phyloP scores from a whole-genome alignment of 805 yeast genomes.

The Debaryomyces tyrocola region DNA sequence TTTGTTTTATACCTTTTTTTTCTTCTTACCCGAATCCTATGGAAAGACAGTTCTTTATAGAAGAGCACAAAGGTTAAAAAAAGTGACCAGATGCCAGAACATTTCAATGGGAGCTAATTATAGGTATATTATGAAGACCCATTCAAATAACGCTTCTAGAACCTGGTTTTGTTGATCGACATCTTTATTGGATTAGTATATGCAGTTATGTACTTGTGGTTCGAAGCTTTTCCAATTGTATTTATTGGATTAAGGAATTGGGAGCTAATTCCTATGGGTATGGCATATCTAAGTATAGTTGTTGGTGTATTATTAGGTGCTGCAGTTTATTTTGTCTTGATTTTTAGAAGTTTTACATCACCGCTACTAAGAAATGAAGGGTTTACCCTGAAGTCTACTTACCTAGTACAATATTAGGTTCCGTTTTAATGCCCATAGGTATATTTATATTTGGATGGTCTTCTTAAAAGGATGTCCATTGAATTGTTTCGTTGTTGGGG shows the following conservation, averaged over 20 bases:
- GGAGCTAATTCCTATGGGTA: conserved; percentile 47
- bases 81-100: too few relatives aligned
- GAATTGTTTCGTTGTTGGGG: conserved; percentile 52
- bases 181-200: conserved; percentile 52
- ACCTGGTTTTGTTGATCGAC: conserved; percentile 56
- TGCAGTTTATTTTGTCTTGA: conserved; percentile 22
- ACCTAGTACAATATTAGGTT: conserved; percentile 41
- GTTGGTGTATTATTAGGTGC: conserved; percentile 48
- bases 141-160: conserved; percentile 47
- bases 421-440: conserved; percentile 35
- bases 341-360: conserved; percentile 23
- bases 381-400: conserved; percentile 45
- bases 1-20: conserved; percentile 17
- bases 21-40: conserved; percentile 48
- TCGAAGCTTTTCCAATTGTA: conserved; percentile 53
- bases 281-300: conserved; percentile 42
- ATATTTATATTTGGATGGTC: conserved; percentile 48
- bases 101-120: too few relatives aligned
- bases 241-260: conserved; percentile 46
- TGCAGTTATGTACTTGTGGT: conserved; percentile 54
- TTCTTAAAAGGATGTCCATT: conserved; percentile 42
- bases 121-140: conserved; percentile 53
- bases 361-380: conserved; percentile 18
- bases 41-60: too few relatives aligned
- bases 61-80: too few relatives aligned